Evolutionary conservation across 441 rosid genomes (phyloP).

Genomic region (Brassica hybrid): DNA sequence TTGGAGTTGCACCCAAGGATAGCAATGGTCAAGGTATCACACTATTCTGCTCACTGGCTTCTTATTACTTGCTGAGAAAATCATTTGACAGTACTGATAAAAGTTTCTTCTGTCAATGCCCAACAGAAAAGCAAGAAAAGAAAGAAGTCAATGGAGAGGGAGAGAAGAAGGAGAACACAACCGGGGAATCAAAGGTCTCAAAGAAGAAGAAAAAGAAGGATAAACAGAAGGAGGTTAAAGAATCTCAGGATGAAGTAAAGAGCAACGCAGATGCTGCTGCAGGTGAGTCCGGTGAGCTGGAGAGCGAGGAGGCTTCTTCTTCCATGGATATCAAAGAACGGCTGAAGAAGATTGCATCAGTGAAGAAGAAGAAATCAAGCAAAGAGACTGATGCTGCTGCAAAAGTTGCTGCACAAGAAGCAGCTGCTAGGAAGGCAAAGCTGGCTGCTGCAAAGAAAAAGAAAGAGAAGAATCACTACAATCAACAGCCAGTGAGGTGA

Average conservation of each 20-base stretch:
- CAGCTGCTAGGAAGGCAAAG: no score
- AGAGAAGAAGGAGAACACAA: conserved; percentile 28
- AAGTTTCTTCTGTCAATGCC: no score
- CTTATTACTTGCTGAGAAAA: no score
- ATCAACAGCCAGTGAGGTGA: no score
- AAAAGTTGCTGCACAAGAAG: no score
- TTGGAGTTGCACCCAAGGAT: conserved; percentile 50
- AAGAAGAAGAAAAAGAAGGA: conserved; percentile 38
- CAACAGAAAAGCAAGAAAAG: background rate
- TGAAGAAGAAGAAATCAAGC: no score
- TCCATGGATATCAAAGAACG: conserved; percentile 62
- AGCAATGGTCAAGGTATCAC: conserved; percentile 50
- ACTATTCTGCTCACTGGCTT: no score
- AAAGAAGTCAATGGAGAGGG: conserved; percentile 43
- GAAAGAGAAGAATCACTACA: no score
- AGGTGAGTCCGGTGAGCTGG: conserved; percentile 47
- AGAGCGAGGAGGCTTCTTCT: conserved; percentile 25
- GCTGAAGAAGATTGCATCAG: conserved; percentile 59
- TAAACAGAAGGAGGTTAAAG: conserved; percentile 37
- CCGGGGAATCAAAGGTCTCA: no score
- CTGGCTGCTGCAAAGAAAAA: no score
- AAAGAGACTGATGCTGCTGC: no score
- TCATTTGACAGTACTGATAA: no score
- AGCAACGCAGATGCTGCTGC: conserved; percentile 44
- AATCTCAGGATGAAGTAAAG: conserved; percentile 44